Base-by-base conservation (phyloP, 176 grass and related monocot species). In the Calamus simplicifolius region DNA sequence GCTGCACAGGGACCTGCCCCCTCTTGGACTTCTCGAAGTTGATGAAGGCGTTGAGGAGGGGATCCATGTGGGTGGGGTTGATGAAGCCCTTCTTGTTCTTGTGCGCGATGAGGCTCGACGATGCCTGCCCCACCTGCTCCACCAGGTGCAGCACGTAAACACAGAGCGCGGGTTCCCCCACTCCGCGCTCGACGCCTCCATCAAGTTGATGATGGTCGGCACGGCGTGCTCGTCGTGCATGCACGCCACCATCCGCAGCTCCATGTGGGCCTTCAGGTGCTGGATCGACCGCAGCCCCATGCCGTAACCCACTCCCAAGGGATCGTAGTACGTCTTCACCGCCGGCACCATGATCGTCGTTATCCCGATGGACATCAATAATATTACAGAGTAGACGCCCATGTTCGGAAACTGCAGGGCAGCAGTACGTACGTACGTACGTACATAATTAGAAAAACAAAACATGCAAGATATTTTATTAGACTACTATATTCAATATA, bases 81-180 rank as follows among this genome's bases (percentile, higher is more conserved):
- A 80, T 62, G 13, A 49, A 19, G 1, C 69, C 77, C 49, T 80
- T 73, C 18, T 65, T 53, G 61, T 68, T 61, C 53, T 56, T 29
- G 65, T 80, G 69, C 0, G 49, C 25, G 23, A 67, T 68, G 77
- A 80, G 56, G 52, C 48, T 80, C 49, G 77, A 80, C 16, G 7
- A 56, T 0, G 48, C 54, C 51, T 55, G 61, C 4, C 68, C 77
- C 6, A 57, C 23, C 13, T 67, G 49, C 57, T 80, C 62, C 29
- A 68, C 62, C 25, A 80, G 43, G 26, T 73, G 77, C 4, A 80
- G 69, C 15, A 62, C 13, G 58, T 80, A 73, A 23, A 67, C 35
- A 25, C 63, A 74, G 18, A 43, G 27, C n/a, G n/a, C 0, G 49
- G 27, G 16, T 18, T 57, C 21, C 23, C 17, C 3, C 29, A 16